These are phyloP conservation scores for Taphrina flavorubra DNA, from an alignment of 1,139 yeast genomes.

Conservation along the genomic window DNA sequence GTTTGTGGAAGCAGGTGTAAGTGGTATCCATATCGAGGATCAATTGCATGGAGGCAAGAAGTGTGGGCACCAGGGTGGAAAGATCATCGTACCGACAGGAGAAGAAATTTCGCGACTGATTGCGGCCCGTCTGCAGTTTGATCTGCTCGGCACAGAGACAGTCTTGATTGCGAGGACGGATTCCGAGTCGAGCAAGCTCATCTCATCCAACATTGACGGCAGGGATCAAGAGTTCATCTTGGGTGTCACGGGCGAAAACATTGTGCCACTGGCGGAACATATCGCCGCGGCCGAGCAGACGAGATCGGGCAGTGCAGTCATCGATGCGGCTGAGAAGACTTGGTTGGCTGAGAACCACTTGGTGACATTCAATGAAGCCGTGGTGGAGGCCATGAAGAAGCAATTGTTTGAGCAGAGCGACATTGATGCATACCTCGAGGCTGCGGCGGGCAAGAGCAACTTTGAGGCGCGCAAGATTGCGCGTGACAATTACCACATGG, in stretches of 20 bases:
- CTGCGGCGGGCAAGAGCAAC: conserved; percentile 51
- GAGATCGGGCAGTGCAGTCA: conserved; percentile 53
- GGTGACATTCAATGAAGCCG: conserved; percentile 61
- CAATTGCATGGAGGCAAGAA: conserved; percentile 70
- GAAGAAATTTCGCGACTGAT: conserved; percentile 63
- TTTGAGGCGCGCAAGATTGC: conserved; percentile 53
- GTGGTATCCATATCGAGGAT: conserved; percentile 69
- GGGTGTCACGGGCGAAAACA: conserved; percentile 56
- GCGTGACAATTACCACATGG: conserved; percentile 50
- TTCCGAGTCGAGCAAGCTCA: conserved; percentile 62
- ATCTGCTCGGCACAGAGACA: conserved; percentile 66
- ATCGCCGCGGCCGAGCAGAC: conserved; percentile 56
- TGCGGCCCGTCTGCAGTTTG: conserved; percentile 70
- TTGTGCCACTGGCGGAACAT: conserved; percentile 58
- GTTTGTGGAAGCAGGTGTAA: conserved; percentile 70
- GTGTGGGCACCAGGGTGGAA: conserved; percentile 69
- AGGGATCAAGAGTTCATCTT: conserved; percentile 62
- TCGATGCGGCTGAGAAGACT: conserved; percentile 55
- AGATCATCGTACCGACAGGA: conserved; percentile 66
- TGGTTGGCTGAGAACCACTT: conserved; percentile 58
- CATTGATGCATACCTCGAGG: conserved; percentile 50
- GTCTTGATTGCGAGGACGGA: conserved; percentile 67
- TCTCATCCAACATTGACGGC: conserved; percentile 63
- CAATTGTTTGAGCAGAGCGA: conserved; percentile 51
- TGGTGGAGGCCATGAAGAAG: conserved; percentile 48